These are phyloP conservation scores for Cyberlindnera samutprakarnensis DNA, from an alignment of 805 yeast genomes.

Conservation along the genomic window DNA sequence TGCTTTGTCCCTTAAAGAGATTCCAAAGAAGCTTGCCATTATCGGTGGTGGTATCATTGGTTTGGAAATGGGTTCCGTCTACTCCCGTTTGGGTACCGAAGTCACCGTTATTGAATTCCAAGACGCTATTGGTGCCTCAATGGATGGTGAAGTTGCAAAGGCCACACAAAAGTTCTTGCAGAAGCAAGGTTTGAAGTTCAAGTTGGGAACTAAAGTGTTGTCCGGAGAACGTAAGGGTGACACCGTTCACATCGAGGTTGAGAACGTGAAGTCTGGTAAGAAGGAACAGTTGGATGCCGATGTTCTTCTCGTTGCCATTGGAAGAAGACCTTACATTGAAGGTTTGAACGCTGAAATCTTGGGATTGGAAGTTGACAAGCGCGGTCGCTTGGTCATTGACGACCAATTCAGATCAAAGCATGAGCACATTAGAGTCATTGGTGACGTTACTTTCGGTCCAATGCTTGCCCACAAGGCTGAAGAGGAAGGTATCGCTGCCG, in stretches of 20 bases:
- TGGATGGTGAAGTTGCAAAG: constrained; percentile 95
- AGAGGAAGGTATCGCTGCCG: constrained; percentile 99
- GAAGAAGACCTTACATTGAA: constrained; percentile 94
- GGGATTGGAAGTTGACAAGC: constrained; percentile 86
- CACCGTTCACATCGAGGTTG: constrained; percentile 76
- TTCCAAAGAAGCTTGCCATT: constrained; percentile 86
- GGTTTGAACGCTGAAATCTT: constrained; percentile 84
- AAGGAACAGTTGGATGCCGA: constrained; percentile 79
- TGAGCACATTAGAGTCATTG: constrained; percentile 93
- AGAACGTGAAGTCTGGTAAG: constrained; percentile 81
- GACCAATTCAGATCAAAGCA: constrained; percentile 86
- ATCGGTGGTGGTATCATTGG: constrained; percentile 99
- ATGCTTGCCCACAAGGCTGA: constrained; percentile 99
- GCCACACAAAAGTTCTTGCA: constrained; percentile 80
- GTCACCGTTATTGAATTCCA: constrained; percentile 93
- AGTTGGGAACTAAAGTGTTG: constrained; percentile 84
- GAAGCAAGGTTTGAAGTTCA: constrained; percentile 94
- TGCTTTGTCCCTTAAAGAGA: constrained; percentile 71
- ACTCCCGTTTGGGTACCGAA: constrained; percentile 90
- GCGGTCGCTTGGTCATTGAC: constrained; percentile 92
- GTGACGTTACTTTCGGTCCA: constrained; percentile 97
- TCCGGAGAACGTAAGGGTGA: constrained; percentile 88
- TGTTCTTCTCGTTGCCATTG: constrained; percentile 92
- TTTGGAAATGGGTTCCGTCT: constrained; percentile 98
- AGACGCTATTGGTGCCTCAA: constrained; percentile 91